Conservation (phyloP, 257 asterid species). For the Plectranthus barbatus region DNA sequence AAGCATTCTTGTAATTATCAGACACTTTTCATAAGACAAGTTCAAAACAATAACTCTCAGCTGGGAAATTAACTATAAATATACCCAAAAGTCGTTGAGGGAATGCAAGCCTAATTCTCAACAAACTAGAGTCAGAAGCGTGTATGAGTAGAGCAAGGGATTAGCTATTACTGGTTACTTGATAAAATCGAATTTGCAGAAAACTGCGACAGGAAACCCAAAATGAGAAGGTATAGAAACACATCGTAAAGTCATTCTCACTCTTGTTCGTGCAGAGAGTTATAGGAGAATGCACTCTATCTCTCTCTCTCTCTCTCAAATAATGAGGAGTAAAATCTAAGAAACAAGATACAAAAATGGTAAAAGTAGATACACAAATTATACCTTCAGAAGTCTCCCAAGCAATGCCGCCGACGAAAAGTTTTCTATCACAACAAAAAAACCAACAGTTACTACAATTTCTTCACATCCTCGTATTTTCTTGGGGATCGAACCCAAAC, state of each 20-base stretch:
- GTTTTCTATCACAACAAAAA: constrained; percentile 90
- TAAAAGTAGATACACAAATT: not conserved
- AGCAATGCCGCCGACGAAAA: constrained; percentile 99
- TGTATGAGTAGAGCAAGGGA: not conserved
- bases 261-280: not conserved
- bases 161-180: not conserved
- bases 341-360: not conserved
- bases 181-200: too few relatives aligned
- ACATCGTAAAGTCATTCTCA: not conserved
- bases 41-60: not conserved
- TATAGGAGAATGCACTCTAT: not conserved
- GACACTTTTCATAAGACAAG: too few relatives aligned
- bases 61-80: not conserved
- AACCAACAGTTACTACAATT: constrained; percentile 63
- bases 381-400: constrained; percentile 99
- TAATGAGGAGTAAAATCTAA: not conserved
- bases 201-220: too few relatives aligned
- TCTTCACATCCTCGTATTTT: constrained; percentile 38
- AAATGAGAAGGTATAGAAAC: too few relatives aligned
- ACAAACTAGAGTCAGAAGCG: not conserved
- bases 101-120: not conserved
- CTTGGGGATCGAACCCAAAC: constrained; percentile 39
- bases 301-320: not conserved
- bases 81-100: not conserved
- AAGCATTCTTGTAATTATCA: too few relatives aligned